Conservation (phyloP, 140 eudicot genomes). For the Bidens hawaiensis region DNA sequence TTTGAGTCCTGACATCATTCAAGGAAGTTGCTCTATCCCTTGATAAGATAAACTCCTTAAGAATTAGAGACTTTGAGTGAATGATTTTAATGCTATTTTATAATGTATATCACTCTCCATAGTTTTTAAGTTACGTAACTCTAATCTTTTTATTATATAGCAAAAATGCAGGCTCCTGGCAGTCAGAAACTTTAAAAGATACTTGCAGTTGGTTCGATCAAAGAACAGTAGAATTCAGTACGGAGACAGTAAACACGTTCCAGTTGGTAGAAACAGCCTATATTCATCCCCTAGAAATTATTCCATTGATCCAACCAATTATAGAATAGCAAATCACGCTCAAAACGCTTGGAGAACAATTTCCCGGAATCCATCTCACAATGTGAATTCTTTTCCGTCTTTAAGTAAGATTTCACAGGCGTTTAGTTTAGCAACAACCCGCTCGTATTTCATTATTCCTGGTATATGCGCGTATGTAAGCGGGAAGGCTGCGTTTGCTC, state of each 20-base stretch:
- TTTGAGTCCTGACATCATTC: too few species aligned
- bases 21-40: too few species aligned
- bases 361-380: slow-evolving; percentile 20
- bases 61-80: too few species aligned
- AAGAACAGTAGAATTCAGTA: slow-evolving; percentile 25
- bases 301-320: slow-evolving; percentile 26
- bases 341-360: slow-evolving; percentile 60
- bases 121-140: neutral
- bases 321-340: slow-evolving; percentile 39
- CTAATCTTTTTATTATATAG: neutral
- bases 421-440: slow-evolving; percentile 57
- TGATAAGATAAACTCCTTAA: too few species aligned
- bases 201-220: slow-evolving; percentile 29
- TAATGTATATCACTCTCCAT: neutral
- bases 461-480: slow-evolving; percentile 48
- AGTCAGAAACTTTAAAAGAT: slow-evolving; percentile 38
- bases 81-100: neutral
- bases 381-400: slow-evolving; percentile 13
- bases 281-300: slow-evolving; percentile 34
- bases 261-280: slow-evolving; percentile 21
- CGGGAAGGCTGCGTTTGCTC: slow-evolving; percentile 50
- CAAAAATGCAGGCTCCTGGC: slow-evolving; percentile 47
- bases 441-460: slow-evolving; percentile 58
- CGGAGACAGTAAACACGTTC: slow-evolving; percentile 32
- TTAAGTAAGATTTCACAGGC: slow-evolving; percentile 63